These are phyloP conservation scores for Metroxylon sagu DNA, from an alignment of 176 grass and related monocot genomes.

Conservation along the genomic window DNA sequence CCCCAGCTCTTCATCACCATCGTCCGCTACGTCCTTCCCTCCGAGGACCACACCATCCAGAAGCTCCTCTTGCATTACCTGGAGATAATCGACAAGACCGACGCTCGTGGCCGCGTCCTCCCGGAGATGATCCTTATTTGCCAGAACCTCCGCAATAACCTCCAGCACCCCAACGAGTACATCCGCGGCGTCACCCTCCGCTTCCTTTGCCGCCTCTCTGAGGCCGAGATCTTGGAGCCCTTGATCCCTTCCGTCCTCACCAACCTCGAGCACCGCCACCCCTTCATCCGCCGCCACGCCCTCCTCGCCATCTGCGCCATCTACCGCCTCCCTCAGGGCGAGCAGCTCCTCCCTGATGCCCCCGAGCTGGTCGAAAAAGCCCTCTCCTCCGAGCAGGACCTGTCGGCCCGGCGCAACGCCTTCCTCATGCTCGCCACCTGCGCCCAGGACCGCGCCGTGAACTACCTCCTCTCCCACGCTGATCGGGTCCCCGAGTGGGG, in stretches of 20 bases:
- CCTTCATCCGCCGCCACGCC: constrained; percentile 64
- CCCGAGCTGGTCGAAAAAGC: constrained; percentile 48
- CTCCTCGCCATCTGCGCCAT: constrained; percentile 52
- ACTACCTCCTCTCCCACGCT: too few relatives aligned
- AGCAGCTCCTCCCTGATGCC: constrained; percentile 59
- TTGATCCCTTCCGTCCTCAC: constrained; percentile 65
- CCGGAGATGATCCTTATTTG: constrained; percentile 97
- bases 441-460: constrained; percentile 43
- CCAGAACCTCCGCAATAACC: constrained; percentile 83
- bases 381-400: constrained; percentile 48
- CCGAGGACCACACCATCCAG: constrained; percentile 18
- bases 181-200: constrained; percentile 59
- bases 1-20: constrained; percentile 20
- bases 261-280: constrained; percentile 77
- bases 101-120: constrained; percentile 25
- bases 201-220: constrained; percentile 60
- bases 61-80: constrained; percentile 15
- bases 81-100: constrained; percentile 21
- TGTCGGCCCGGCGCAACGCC: constrained; percentile 48
- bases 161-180: constrained; percentile 80
- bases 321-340: constrained; percentile 51
- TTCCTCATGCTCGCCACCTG: constrained; percentile 56
- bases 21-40: constrained; percentile 17
- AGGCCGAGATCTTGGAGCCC: constrained; percentile 72
- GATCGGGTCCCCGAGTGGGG: too few relatives aligned